Conservation (phyloP, 805 yeast genomes). For the Grigorovia transvaalensis region DNA sequence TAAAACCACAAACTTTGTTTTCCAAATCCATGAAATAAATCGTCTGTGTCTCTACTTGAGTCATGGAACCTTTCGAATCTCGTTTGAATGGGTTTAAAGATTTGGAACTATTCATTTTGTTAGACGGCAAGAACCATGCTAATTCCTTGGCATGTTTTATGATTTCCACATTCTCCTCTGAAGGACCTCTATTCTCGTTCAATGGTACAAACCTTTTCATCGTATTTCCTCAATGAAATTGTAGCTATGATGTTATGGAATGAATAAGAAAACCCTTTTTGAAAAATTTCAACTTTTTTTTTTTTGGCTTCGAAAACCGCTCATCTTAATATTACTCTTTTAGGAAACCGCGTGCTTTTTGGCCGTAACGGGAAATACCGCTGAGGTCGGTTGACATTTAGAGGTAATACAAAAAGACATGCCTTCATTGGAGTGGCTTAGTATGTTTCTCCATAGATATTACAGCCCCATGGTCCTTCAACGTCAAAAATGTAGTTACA, state of each 20-base stretch:
- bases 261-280: not conserved
- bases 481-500: conserved; percentile 60
- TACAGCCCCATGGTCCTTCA: conserved; percentile 35
- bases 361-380: too few species aligned
- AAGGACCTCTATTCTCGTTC: conserved; percentile 1
- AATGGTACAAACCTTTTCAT: conserved; percentile 2
- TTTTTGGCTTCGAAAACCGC: not conserved
- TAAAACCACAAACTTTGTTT: conserved; percentile 36
- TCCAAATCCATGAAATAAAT: conserved; percentile 40
- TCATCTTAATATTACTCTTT: too few species aligned
- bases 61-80: not conserved
- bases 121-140: conserved; percentile 3
- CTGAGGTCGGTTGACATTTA: too few species aligned
- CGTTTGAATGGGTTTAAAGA: conserved; percentile 7
- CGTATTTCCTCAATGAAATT: not conserved
- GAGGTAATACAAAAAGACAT: not conserved
- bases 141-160: conserved; percentile 1
- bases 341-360: too few species aligned
- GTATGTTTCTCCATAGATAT: not conserved
- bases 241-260: not conserved
- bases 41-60: conserved; percentile 47
- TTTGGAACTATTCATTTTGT: not conserved
- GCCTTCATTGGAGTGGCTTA: too few species aligned
- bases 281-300: not conserved
- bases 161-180: not conserved